These are phyloP conservation scores for Trifolium subterraneum DNA, from an alignment of 306 rosid genomes.

Conservation along the genomic window DNA sequence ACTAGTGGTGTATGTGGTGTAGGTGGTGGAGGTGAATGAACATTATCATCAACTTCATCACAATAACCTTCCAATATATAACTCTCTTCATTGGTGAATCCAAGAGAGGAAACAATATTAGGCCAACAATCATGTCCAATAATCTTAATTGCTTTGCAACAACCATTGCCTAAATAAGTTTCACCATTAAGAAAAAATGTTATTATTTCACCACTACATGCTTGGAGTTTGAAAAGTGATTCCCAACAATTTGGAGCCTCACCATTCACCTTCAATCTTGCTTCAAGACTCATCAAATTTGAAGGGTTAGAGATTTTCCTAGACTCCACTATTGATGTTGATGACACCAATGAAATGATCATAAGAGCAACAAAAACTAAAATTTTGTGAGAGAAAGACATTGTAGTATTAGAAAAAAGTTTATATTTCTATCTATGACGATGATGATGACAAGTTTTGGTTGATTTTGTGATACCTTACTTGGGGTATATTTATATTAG, in stretches of 20 bases:
- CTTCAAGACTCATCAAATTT: slow-evolving; percentile 6
- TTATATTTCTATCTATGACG: background rate
- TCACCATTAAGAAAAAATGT: slow-evolving; percentile 64
- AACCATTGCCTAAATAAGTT: slow-evolving; percentile 56
- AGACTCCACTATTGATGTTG: slow-evolving; percentile 23
- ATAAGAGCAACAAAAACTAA: slow-evolving; percentile 17
- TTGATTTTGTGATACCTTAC: background rate
- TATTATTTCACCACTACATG: slow-evolving; percentile 64
- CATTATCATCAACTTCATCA: slow-evolving; percentile 40
- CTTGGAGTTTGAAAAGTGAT: slow-evolving; percentile 56
- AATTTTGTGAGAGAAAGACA: background rate
- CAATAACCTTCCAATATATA: slow-evolving; percentile 61
- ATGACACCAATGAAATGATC: background rate
- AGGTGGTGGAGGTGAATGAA: slow-evolving; percentile 35
- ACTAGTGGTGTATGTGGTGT: slow-evolving; percentile 19
- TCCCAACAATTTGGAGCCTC: slow-evolving; percentile 63
- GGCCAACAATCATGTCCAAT: slow-evolving; percentile 76
- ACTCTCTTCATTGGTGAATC: slow-evolving; percentile 64
- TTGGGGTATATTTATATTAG: background rate
- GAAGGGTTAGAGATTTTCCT: slow-evolving; percentile 14
- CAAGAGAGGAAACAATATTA: slow-evolving; percentile 54
- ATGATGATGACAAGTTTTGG: no score
- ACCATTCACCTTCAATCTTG: slow-evolving; percentile 52
- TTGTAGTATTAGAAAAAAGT: background rate
- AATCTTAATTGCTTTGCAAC: slow-evolving; percentile 58